These are phyloP conservation scores for Coniochaeta prunicola DNA, from an alignment of 2,329 filamentous ascomycete species.

Conservation along the genomic window DNA sequence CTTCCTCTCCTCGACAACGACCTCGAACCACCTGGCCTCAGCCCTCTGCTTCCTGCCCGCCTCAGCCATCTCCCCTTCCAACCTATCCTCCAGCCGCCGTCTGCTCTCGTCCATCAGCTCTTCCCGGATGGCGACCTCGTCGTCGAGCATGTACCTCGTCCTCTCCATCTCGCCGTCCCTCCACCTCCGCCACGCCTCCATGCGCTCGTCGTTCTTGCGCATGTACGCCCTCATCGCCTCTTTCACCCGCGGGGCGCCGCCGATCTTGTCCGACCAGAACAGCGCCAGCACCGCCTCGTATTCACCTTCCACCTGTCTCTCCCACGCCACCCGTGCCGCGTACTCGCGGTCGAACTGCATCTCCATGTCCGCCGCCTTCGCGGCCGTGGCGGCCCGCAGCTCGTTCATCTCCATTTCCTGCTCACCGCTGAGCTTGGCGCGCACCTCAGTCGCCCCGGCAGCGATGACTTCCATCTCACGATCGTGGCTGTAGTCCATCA, in stretches of 20 bases:
- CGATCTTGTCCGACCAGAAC: slow-evolving; percentile 29
- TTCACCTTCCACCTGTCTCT: slow-evolving; percentile 33
- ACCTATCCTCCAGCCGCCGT: slow-evolving; percentile 17
- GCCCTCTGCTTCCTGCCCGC: slow-evolving; percentile 26
- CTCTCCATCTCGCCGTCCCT: slow-evolving; percentile 29
- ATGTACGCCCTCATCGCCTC: slow-evolving; percentile 26
- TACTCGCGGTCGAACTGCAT: slow-evolving; percentile 31
- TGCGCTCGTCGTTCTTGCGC: slow-evolving; percentile 32
- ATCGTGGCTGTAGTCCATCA: slow-evolving; percentile 30
- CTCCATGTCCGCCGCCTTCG: slow-evolving; percentile 26
- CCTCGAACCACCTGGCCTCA: slow-evolving; percentile 39
- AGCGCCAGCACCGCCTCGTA: slow-evolving; percentile 30
- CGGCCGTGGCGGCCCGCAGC: slow-evolving; percentile 16
- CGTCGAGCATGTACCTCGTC: slow-evolving; percentile 27
- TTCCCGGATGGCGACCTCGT: slow-evolving; percentile 29
- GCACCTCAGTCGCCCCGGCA: slow-evolving; percentile 12
- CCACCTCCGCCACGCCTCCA: slow-evolving; percentile 32
- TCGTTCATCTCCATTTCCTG: slow-evolving; percentile 25
- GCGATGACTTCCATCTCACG: slow-evolving; percentile 22
- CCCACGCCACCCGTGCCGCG: slow-evolving; percentile 28
- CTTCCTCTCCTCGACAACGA: slow-evolving; percentile 35
- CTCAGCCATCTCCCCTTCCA: slow-evolving; percentile 21
- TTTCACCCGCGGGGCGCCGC: slow-evolving; percentile 21
- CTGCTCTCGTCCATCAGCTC: slow-evolving; percentile 35
- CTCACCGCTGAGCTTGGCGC: slow-evolving; percentile 21